A percentile compares a stretch with the other conserved stretches of the same genome.
Evolutionary conservation across 2,329 filamentous ascomycete genomes (phyloP).

Genomic region (Pyrenochaeta sp.): DNA sequence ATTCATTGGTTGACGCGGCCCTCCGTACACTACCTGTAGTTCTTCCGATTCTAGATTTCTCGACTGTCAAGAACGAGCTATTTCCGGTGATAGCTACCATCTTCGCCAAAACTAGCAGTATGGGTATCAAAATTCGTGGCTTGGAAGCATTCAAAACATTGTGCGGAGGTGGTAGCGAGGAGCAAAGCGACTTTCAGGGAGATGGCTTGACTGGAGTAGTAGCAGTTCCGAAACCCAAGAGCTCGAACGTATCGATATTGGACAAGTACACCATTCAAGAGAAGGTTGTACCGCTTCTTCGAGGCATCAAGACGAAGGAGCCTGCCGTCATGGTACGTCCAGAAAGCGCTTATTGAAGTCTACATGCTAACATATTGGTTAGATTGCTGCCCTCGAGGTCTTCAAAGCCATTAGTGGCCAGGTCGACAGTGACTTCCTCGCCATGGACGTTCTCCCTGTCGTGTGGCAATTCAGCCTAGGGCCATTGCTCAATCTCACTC

Average conservation of each 20-base stretch:
- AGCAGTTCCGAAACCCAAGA: slow-evolving; percentile 65
- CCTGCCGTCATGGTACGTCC: slow-evolving; percentile 82
- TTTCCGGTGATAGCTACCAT: slow-evolving; percentile 91
- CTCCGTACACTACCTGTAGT: slow-evolving; percentile 80
- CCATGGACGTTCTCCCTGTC: slow-evolving; percentile 87
- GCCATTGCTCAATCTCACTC: slow-evolving; percentile 83
- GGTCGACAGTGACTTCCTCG: slow-evolving; percentile 89
- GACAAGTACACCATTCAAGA: slow-evolving; percentile 99
- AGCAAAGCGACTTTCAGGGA: slow-evolving; percentile 49
- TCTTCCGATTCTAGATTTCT: slow-evolving; percentile 92
- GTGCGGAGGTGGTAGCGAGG: slow-evolving; percentile 74
- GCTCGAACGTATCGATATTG: slow-evolving; percentile 76
- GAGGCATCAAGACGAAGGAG: slow-evolving; percentile 96
- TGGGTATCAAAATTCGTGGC: slow-evolving; percentile 93
- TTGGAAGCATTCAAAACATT: slow-evolving; percentile 89
- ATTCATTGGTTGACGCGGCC: slow-evolving; percentile 86
- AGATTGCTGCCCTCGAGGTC: slow-evolving; percentile 84
- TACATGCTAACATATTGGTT: slow-evolving; percentile 1
- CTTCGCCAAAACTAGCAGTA: slow-evolving; percentile 90
- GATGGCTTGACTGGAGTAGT: slow-evolving; percentile 80
- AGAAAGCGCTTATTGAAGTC: neutral
- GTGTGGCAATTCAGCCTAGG: slow-evolving; percentile 93
- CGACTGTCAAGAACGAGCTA: slow-evolving; percentile 94
- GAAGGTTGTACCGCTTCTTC: slow-evolving; percentile 90
- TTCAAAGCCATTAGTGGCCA: slow-evolving; percentile 82